Base-by-base conservation (phyloP, 2,329 filamentous ascomycete species). In the Penicillium sp. region DNA sequence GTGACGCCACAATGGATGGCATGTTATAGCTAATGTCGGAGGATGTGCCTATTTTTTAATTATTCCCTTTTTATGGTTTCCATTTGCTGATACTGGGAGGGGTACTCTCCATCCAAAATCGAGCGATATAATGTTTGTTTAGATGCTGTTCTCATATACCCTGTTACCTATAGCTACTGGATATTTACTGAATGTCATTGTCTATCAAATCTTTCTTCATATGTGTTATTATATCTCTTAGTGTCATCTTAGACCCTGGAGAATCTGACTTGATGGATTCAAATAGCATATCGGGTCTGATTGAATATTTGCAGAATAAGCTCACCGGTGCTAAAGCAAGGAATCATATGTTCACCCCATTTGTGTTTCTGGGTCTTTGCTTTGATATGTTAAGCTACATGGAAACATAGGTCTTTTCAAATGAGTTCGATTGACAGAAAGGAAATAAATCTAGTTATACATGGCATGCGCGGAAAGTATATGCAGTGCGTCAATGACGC, bases 301-400 rank as follows among this genome's bases (percentile, higher is more conserved):
- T 5, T n/a, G 16, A n/a, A 35, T 16, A 10, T 11, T n/a, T 52
- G 9, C 55, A 86, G 84, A 87, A 82, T 73, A 88, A 89, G 71
- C 78, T 88, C 4, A 74, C 87, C 31, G 87, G 84, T 56, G 84
- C 86, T 63, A 80, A 81, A 47, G 86, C 86, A 31, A 86, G 87
- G 73, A 88, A 88, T 29, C 9, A 29, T 29, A 29, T 29, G 27
- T 29, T 11, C 27, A 3, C 27, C 10, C 9, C 1, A 11, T 29
- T 11, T 29, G 3, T 11, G 27, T 61, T 86, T 86, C 0, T 88
- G 87, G 2, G 80, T 84, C 53, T 87, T 88, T 69, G 80, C 85
- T 10, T 85, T 83, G 65, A 33, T 24, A 5, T 6, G 4, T 13
- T 31, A 13, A 8, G 22, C 7, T 16, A 26, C 19, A 42, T 26